A percentile compares a stretch with the other conserved stretches of the same genome.
Evolutionary conservation across 2,329 filamentous ascomycete species (phyloP).

Genomic region (Alternaria dauci): DNA sequence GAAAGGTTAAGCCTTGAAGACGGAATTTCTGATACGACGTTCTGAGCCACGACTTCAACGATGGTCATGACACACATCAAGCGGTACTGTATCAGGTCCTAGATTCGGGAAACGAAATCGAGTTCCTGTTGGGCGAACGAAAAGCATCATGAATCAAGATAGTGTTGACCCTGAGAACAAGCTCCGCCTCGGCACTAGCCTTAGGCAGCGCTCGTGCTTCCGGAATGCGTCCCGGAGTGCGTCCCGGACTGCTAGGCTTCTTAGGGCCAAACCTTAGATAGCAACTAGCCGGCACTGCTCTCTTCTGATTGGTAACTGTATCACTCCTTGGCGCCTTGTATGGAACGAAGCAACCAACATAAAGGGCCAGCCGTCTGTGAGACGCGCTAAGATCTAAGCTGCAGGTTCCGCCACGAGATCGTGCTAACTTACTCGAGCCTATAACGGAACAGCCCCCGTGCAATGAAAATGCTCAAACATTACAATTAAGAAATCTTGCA

Average conservation of each 20-base stretch:
- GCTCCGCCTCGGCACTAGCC: not conserved
- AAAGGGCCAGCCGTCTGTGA: not conserved
- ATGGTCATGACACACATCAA: not conserved
- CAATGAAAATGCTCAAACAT: not conserved
- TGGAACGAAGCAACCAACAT: not conserved
- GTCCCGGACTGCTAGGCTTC: not conserved
- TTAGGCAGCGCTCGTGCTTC: not conserved
- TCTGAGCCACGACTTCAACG: not conserved
- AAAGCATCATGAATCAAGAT: not conserved
- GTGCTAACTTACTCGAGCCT: not conserved
- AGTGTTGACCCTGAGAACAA: not conserved
- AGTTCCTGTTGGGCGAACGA: not conserved
- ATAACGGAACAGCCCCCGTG: not conserved
- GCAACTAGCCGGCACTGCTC: too few relatives aligned
- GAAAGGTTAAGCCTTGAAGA: not conserved
- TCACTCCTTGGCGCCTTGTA: not conserved
- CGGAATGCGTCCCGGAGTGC: not conserved
- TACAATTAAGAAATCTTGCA: not conserved
- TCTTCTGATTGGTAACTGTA: not conserved
- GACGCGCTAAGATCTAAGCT: not conserved
- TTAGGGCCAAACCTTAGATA: not conserved
- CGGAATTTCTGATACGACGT: not conserved
- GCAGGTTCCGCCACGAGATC: not conserved
- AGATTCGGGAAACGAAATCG: not conserved
- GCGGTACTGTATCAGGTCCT: not conserved